Evolutionary conservation across 768 basidiomycete genomes (phyloP), one percentile per base, ranked within the genome.

Genomic region (Dentipellis fragilis): DNA sequence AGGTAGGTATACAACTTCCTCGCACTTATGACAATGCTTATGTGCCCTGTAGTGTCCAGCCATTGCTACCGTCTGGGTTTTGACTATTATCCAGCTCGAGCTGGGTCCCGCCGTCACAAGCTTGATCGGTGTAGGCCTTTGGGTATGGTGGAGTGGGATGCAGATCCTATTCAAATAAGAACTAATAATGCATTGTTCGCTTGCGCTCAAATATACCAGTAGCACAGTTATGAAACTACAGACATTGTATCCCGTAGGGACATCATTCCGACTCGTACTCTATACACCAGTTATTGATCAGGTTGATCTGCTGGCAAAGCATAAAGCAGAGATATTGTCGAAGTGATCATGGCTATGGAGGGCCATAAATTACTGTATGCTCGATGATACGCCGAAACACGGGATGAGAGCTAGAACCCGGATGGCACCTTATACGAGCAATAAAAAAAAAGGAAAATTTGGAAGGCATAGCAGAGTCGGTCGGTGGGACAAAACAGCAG

Each of bases 391-490:
- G 83, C 86, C 85, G 69, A 54, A 57, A 64, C 64, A 67, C 75
- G 77, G 78, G 78, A 73, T 77, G 76, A 72, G 71, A 64, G 64
- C 75, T 86, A 75, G 66, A 58, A 72, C 78, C 80, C 77, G 77
- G 62, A 71, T 66, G 84, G 86, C 84, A 88, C 86, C 86, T 87
- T 84, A 36, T 83, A 82, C 79, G 73, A 85, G 87, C 87, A 79
- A 65, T 51, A 17, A 34, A 16, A 19, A 19, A 49, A 39, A 38
- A 52, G 10, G 42, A 35, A 40, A 16, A 11, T 19, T 49, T 21
- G 16, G 49, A 54, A 52, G 21, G 16, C 54, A 16, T 50, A 48
- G 42, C n/a, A 42, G 29, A 29, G 29, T 6, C 29, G n/a, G n/a
- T n/a, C n/a, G n/a, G n/a, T n/a, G n/a, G n/a, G n/a, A n/a, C n/a